Evolutionary conservation across 176 grass and related monocot species (phyloP), one percentile per base, ranked within the genome.

Genomic region (bread wheat (Triticum aestivum)): DNA sequence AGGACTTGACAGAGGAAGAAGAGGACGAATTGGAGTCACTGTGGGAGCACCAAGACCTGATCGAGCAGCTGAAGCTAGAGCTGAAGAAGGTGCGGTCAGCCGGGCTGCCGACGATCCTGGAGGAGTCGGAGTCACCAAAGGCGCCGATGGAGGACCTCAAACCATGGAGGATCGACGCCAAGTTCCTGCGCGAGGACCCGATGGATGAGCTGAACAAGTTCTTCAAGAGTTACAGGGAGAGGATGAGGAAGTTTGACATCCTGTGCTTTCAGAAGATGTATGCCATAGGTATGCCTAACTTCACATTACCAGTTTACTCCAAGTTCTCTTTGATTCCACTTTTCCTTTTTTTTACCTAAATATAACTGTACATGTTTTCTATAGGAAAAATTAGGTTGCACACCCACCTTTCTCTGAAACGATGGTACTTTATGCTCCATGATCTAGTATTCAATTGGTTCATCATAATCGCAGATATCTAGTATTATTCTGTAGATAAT

Each of bases 201-300:
- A 94, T 96, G 90, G 97, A 99, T 21, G 94, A 99, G 86, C 84
- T 99, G 80, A 91, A 93, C 61, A 96, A 99, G 89, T 99, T 99
- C 82, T 96, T 93, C 79, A 99, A 93, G 77, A 90, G 92, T 80
- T 99, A 99, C 54, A 92, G 92, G 83, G 94, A 96, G 85, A 99
- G 94, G 85, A 96, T 99, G 94, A 92, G 94, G 80, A 99, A 99
- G 83, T 86, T 99, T 61, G 97, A 99, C 69, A 99, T 99, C 66
- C 52, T 94, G 65, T 96, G 90, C 42, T 93, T 92, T 38, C 97
- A 99, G 81, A 99, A 99, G 84, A 93, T 96, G 90, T 92, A 99
- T 85, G 92, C 97, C 83, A 88, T 96, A 87, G 97, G 97, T 99
- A 91, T 71, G 90, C 52, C 58, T 64, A 23, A 65, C 66, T 73